Conservation (phyloP, 441 rosid genomes). For the Populus hybrid region DNA sequence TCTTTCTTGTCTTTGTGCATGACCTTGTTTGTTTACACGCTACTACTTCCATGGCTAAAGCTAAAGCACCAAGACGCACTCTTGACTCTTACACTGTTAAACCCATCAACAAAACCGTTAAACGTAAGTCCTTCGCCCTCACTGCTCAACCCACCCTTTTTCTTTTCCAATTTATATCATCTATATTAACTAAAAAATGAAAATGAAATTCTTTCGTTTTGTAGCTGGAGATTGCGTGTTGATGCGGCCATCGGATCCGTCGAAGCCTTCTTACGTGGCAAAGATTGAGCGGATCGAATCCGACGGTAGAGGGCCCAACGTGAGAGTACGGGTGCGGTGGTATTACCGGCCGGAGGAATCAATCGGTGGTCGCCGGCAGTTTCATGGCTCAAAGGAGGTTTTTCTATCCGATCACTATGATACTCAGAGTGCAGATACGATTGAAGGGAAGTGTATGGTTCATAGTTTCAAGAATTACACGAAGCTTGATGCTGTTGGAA, state of each 20-base stretch:
- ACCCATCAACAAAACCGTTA: too few relatives aligned
- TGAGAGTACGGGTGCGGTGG: too few relatives aligned
- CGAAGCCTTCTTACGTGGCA: conserved; percentile 87
- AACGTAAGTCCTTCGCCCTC: conserved; percentile 36
- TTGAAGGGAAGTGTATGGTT: conserved; percentile 89
- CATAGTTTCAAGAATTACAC: conserved; percentile 82
- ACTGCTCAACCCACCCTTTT: too few relatives aligned
- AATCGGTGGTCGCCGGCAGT: too few relatives aligned
- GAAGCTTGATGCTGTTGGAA: conserved; percentile 81
- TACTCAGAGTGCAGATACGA: conserved; percentile 51
- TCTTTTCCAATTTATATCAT: background rate
- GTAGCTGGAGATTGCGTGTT: conserved; percentile 84
- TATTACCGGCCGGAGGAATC: too few relatives aligned
- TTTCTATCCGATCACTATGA: too few relatives aligned
- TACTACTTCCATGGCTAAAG: conserved; percentile 66
- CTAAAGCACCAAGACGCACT: conserved; percentile 64
- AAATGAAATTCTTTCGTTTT: background rate
- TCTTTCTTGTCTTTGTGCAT: conserved; percentile 29
- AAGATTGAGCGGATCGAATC: conserved; percentile 84
- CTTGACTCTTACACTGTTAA: conserved; percentile 71
- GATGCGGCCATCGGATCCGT: conserved; percentile 86
- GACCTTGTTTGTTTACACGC: conserved; percentile 16
- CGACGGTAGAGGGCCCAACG: conserved; percentile 63
- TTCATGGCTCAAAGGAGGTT: too few relatives aligned
- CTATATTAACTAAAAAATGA: too few relatives aligned